phyloP scores from a whole-genome alignment of 768 basidiomycete genomes.

The Auriculariales sp. region DNA sequence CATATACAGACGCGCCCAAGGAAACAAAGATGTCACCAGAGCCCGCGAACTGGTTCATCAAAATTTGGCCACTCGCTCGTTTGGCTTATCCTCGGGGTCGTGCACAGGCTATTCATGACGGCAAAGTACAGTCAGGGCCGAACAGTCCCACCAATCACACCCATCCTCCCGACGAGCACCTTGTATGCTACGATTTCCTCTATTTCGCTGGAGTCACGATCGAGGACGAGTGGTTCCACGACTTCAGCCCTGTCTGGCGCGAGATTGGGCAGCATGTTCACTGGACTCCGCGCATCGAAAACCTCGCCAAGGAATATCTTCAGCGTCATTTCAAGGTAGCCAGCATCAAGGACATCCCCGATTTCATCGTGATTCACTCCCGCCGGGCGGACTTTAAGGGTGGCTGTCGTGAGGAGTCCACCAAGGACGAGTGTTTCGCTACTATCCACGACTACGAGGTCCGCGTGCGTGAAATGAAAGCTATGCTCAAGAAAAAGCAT shows the following conservation, averaged over 20 bases:
- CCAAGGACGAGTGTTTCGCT: slow-evolving; percentile 34
- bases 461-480: slow-evolving; percentile 40
- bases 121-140: too few species aligned
- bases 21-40: slow-evolving; percentile 16
- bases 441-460: slow-evolving; percentile 36
- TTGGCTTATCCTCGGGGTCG: slow-evolving; percentile 18
- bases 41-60: slow-evolving; percentile 17
- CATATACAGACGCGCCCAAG: background rate
- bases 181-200: slow-evolving; percentile 26
- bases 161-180: slow-evolving; percentile 22
- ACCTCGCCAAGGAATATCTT: slow-evolving; percentile 30
- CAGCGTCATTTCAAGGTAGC: slow-evolving; percentile 10
- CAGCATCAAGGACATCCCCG: slow-evolving; percentile 26
- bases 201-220: slow-evolving; percentile 21
- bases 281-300: slow-evolving; percentile 29
- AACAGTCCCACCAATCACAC: slow-evolving; percentile 3
- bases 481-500: slow-evolving; percentile 23
- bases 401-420: slow-evolving; percentile 28
- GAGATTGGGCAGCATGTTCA: slow-evolving; percentile 37
- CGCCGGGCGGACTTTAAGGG: slow-evolving; percentile 39
- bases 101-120: slow-evolving; percentile 1
- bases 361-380: slow-evolving; percentile 46
- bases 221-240: slow-evolving; percentile 18
- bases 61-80: slow-evolving; percentile 18
- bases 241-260: slow-evolving; percentile 46